Percentiles rank a stretch among this genome's conserved stretches.
These are phyloP conservation scores for Mortierella sp. DNA, from an alignment of 371 early-diverging fungal genomes.

Conservation along the genomic window DNA sequence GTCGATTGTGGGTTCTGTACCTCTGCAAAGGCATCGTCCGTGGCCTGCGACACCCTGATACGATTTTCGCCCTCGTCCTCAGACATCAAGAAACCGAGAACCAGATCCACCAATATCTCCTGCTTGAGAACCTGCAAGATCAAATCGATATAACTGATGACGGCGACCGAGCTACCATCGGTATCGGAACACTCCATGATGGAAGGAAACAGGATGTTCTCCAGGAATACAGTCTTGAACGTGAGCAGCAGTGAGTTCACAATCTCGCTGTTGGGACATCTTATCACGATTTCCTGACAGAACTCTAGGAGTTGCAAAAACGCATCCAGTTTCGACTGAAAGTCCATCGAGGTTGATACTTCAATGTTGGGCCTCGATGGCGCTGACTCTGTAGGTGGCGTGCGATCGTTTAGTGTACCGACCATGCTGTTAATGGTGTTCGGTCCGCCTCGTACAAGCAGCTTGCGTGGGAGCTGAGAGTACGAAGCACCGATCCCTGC, in stretches of 20 bases:
- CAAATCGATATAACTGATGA: constrained; percentile 87
- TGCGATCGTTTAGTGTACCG: constrained; percentile 52
- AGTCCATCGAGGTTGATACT: constrained; percentile 67
- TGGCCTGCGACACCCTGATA: constrained; percentile 7
- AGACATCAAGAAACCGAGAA: constrained; percentile 83
- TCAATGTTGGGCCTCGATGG: constrained; percentile 55
- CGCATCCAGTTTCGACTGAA: constrained; percentile 79
- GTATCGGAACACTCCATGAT: constrained; percentile 88
- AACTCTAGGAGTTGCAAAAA: constrained; percentile 84
- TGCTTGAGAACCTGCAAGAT: constrained; percentile 82
- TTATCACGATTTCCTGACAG: constrained; percentile 84
- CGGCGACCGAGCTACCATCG: constrained; percentile 92
- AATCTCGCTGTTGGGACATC: constrained; percentile 82
- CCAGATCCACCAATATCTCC: constrained; percentile 75
- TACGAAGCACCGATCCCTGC: constrained; percentile 92
- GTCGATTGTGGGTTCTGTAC: constrained; percentile 50
- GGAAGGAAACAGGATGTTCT: constrained; percentile 87
- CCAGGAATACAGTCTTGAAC: constrained; percentile 81
- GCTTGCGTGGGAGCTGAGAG: constrained; percentile 89
- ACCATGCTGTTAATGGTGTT: constrained; percentile 63
- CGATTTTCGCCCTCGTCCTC: constrained; percentile 55
- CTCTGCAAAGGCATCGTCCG: constrained; percentile 47
- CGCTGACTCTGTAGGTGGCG: constrained; percentile 35
- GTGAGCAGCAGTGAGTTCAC: constrained; percentile 70
- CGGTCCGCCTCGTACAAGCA: constrained; percentile 64